A percentile compares a stretch with the other conserved stretches of the same genome.
Conservation (phyloP, 1,284 basidiomycete species). For the Erythrobasidium hasegawianum region DNA sequence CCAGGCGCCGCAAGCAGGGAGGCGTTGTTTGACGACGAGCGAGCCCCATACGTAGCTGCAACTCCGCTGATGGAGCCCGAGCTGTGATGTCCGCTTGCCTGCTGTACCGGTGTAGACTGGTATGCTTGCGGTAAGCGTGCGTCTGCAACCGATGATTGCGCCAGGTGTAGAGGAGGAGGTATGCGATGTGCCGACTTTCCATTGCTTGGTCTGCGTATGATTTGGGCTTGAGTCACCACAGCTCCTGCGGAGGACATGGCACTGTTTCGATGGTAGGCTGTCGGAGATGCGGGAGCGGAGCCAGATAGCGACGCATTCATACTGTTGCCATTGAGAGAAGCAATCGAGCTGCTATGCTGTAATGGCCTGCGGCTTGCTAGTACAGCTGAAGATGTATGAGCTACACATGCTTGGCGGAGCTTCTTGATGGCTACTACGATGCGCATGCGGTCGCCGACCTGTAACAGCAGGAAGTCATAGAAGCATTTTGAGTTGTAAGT, state of each 20-base stretch:
- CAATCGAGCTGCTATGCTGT: constrained; percentile 14
- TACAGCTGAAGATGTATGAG: constrained; percentile 4
- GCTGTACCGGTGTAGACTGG: constrained; percentile 29
- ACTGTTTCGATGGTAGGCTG: background rate
- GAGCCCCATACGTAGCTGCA: constrained; percentile 32
- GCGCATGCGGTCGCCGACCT: constrained; percentile 79
- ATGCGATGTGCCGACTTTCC: constrained; percentile 36
- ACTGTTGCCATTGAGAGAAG: constrained; percentile 5
- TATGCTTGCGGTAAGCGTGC: constrained; percentile 38
- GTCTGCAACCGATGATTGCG: constrained; percentile 36
- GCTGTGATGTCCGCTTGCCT: background rate
- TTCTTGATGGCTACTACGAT: constrained; percentile 77
- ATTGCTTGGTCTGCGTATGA: constrained; percentile 15
- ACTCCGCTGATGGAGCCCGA: background rate
- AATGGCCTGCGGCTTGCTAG: constrained; percentile 15
- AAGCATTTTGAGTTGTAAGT: background rate
- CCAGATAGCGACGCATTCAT: background rate
- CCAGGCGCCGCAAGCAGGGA: constrained; percentile 20
- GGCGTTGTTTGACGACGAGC: constrained; percentile 28
- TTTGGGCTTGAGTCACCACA: constrained; percentile 24
- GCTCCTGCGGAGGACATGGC: constrained; percentile 7
- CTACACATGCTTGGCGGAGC: constrained; percentile 59
- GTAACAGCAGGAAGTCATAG: background rate
- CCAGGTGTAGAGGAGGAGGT: constrained; percentile 44
- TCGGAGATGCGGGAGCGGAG: no score